Base-by-base conservation (phyloP, 2,329 filamentous ascomycete genomes). In the Penicillium occitanis region DNA sequence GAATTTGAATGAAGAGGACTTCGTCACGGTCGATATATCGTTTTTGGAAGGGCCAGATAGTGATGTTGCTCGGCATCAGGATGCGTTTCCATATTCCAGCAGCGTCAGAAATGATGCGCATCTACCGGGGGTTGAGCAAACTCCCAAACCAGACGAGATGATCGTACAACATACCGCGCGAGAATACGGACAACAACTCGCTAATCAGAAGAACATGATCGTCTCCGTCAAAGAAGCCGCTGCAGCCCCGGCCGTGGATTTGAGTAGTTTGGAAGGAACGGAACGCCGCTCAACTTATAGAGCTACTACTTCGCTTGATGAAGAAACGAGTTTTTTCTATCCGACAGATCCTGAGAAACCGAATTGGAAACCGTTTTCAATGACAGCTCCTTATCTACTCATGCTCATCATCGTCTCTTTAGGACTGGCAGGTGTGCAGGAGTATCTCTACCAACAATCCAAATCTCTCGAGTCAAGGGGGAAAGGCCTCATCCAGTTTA, bases 141-240 rank as follows among this genome's bases (percentile, higher is more conserved):
- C 19, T 33, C 53, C 53, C 33, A 40, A 57, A 22, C 19, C 62
- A 17, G 40, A 58, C 6, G 62, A 64, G 11, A 11, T 40, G 13
- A 19, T 64, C 10, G 55, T 57, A 11, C 67, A 63, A 17, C 42
- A 60, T 8, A 74, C 72, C 5, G 69, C 75, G 28, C 73, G 74
- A 6, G 70, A 76, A 33, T 74, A 78, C 44, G 81, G 79, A 2
- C 79, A 80, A 64, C 73, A 76, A 55, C 75, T 79, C 37, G 81
- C 81, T 1, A 76, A 81, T 40, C 77, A 80, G 68, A 78, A 75
- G 5, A 80, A 79, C 5, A 76, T 74, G 42, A 81, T 83, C 25
- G 75, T 83, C 17, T 79, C 79, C 40, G 73, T 82, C 13, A 71
- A 77, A 64, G 78, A 80, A 44, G 68, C 37, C 3, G 37, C 35